A percentile compares a stretch with the other conserved stretches of the same genome.
Evolutionary conservation across 2,329 filamentous ascomycete genomes (phyloP).

Genomic region (Ampelomyces quisqualis): DNA sequence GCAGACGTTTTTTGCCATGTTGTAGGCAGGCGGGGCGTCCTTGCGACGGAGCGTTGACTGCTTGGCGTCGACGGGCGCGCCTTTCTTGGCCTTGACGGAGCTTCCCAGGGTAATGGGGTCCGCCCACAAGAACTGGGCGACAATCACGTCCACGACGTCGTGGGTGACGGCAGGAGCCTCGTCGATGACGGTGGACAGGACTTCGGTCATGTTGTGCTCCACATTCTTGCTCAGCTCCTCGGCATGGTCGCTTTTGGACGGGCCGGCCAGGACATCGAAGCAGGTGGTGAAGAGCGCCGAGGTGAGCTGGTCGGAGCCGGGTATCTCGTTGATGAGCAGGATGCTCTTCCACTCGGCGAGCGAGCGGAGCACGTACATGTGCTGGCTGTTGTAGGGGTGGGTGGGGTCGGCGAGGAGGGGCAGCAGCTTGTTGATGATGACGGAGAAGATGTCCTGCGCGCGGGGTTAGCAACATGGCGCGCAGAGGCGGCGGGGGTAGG

Average conservation of each 20-base stretch:
- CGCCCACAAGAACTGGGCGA: constrained; percentile 91
- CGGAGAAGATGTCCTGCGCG: constrained; percentile 81
- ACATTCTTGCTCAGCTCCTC: constrained; percentile 91
- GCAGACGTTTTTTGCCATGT: constrained; percentile 94
- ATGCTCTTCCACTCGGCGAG: constrained; percentile 94
- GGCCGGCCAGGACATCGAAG: constrained; percentile 86
- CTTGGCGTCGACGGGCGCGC: constrained; percentile 63
- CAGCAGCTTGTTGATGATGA: constrained; percentile 80
- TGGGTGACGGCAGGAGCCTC: constrained; percentile 76
- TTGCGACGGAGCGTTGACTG: constrained; percentile 84
- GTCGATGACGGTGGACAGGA: constrained; percentile 83
- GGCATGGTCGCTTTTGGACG: constrained; percentile 70
- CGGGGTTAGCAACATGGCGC: constrained; percentile 15
- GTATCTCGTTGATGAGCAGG: constrained; percentile 83
- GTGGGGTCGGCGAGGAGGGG: constrained; percentile 82
- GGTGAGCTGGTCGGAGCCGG: constrained; percentile 76
- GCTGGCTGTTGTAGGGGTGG: constrained; percentile 88
- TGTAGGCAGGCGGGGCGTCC: constrained; percentile 87
- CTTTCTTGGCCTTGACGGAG: constrained; percentile 53
- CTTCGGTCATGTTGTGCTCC: constrained; percentile 84
- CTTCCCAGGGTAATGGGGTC: constrained; percentile 61
- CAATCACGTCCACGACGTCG: constrained; percentile 85
- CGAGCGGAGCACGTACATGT: constrained; percentile 86
- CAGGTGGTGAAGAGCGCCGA: constrained; percentile 74
- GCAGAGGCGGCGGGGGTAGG: too few species aligned